Percentiles rank a stretch among this genome's conserved stretches.
Evolutionary conservation across 139 green algal genomes (phyloP).

Genomic region (Chlamydomonas incerta): DNA sequence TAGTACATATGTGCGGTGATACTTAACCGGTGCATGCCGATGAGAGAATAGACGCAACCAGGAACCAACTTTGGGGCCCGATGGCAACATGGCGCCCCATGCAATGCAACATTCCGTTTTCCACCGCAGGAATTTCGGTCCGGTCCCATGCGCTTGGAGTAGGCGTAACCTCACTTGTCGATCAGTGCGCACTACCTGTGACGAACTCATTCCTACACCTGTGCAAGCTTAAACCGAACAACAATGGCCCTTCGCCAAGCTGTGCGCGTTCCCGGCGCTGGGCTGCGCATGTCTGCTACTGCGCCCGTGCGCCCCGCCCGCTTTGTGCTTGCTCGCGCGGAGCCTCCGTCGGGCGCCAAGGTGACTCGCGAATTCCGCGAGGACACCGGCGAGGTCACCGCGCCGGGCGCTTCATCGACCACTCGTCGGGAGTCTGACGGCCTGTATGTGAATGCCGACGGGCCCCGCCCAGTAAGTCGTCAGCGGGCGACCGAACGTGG

Average conservation of each 20-base stretch:
- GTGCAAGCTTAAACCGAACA: not conserved
- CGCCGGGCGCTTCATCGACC: not conserved
- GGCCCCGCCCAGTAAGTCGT: not conserved
- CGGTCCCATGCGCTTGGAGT: no score
- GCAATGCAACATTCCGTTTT: no score
- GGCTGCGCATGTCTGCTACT: not conserved
- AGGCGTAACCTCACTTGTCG: no score
- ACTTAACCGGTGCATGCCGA: no score
- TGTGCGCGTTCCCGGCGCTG: not conserved
- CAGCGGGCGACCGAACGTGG: not conserved
- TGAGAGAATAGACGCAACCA: no score
- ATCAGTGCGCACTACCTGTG: no score
- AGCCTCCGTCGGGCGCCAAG: slow-evolving; percentile 1
- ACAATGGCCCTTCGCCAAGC: slow-evolving; percentile 8
- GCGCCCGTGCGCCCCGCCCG: not conserved
- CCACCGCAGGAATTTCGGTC: no score
- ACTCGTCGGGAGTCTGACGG: not conserved
- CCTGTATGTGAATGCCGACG: slow-evolving; percentile 24
- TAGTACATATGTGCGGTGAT: no score
- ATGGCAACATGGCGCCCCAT: no score
- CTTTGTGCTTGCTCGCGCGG: slow-evolving; percentile 2
- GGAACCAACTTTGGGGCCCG: no score
- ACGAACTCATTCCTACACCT: not conserved
- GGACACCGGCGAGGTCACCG: not conserved
- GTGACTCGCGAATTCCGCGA: slow-evolving; percentile 35